Conservation (phyloP, 495 filamentous ascomycete species). For the Neurospora sp. region DNA sequence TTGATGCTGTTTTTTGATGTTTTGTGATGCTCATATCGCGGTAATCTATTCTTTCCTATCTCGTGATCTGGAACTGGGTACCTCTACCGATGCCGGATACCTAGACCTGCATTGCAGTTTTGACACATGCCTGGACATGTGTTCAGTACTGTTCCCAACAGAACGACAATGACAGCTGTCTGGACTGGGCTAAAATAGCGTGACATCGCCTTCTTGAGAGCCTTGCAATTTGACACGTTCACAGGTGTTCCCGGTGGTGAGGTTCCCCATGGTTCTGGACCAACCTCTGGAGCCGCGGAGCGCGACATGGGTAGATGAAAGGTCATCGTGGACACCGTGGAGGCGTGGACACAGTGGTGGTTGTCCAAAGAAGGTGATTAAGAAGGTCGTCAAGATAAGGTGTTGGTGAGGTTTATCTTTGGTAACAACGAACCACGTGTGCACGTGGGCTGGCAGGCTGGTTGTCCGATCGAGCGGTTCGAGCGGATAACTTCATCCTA, state of each 20-base stretch:
- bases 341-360: background rate
- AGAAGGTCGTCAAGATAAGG: background rate
- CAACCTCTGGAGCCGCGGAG: background rate
- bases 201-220: background rate
- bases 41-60: background rate
- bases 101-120: background rate
- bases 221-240: background rate
- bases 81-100: background rate
- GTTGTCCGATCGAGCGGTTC: background rate
- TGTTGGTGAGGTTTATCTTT: background rate
- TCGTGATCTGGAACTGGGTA: background rate
- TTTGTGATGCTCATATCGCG: background rate
- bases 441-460: background rate
- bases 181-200: background rate
- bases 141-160: background rate
- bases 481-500: background rate
- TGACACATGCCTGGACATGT: background rate
- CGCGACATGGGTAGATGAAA: background rate
- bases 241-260: background rate
- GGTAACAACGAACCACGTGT: background rate
- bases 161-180: background rate
- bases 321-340: background rate
- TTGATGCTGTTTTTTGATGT: background rate
- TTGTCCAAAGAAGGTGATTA: background rate
- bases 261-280: background rate